These are phyloP conservation scores for Wickerhamiella spandovensis DNA, from an alignment of 805 yeast genomes.

Conservation along the genomic window DNA sequence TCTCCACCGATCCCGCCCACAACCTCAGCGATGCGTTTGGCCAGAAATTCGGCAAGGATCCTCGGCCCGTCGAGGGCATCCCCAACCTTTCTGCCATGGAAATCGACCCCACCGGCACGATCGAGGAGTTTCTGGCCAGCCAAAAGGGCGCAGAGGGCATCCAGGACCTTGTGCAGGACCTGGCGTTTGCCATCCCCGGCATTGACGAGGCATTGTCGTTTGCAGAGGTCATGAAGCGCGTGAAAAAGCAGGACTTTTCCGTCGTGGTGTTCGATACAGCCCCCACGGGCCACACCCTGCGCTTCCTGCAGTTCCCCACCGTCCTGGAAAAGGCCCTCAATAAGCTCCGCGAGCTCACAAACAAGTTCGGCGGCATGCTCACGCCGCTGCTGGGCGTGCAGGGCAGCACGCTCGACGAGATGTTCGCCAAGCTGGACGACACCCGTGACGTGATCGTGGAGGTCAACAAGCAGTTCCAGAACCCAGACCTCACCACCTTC, in stretches of 20 bases:
- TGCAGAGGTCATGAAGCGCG: constrained; percentile 95
- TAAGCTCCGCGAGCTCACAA: constrained; percentile 75
- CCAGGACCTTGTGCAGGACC: constrained; percentile 67
- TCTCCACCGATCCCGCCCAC: constrained; percentile 98
- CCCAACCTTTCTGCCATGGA: constrained; percentile 92
- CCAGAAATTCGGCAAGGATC: constrained; percentile 95
- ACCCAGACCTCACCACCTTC: constrained; percentile 85
- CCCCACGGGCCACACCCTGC: constrained; percentile 95
- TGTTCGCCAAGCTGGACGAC: constrained; percentile 65
- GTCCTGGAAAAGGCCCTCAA: constrained; percentile 78
- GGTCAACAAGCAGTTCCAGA: constrained; percentile 87
- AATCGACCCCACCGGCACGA: constrained; percentile 88
- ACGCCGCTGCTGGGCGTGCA: constrained; percentile 56
- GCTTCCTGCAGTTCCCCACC: constrained; percentile 89
- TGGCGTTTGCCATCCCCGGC: constrained; percentile 94
- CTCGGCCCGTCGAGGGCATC: constrained; percentile 83
- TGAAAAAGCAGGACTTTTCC: constrained; percentile 63
- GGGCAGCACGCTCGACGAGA: constrained; percentile 37
- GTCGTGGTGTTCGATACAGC: constrained; percentile 98
- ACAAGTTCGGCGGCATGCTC: constrained; percentile 83
- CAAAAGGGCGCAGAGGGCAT: constrained; percentile 35
- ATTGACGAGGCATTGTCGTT: constrained; percentile 96
- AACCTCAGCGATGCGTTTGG: constrained; percentile 96
- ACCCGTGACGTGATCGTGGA: constrained; percentile 70
- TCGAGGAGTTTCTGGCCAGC: constrained; percentile 60